These are phyloP conservation scores for Candida ficus DNA, from an alignment of 805 yeast genomes.

Conservation along the genomic window DNA sequence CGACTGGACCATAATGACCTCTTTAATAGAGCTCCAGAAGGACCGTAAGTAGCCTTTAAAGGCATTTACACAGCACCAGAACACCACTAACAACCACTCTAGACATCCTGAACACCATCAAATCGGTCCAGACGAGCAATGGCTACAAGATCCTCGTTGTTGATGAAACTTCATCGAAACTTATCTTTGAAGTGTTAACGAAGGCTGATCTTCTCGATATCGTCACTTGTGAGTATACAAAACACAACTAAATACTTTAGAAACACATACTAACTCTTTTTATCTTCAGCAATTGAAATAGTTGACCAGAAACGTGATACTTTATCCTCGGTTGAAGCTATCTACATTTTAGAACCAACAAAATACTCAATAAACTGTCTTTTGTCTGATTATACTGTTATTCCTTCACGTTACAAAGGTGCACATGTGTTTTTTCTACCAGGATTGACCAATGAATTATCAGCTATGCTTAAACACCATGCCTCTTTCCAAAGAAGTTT, in stretches of 20 bases:
- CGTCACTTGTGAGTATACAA: constrained; percentile 41
- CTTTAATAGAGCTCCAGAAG: constrained; percentile 34
- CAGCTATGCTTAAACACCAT: constrained; percentile 25
- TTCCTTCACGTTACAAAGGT: constrained; percentile 66
- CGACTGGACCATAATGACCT: constrained; percentile 27
- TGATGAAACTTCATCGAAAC: constrained; percentile 48
- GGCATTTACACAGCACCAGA: neutral
- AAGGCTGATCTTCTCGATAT: constrained; percentile 44
- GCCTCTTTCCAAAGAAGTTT: constrained; percentile 25
- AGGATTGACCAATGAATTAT: constrained; percentile 35
- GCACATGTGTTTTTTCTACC: constrained; percentile 76
- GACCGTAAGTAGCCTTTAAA: constrained; percentile 18
- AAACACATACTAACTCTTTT: constrained; percentile 5
- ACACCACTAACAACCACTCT: constrained; percentile 1
- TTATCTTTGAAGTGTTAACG: constrained; percentile 43
- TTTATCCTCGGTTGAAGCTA: constrained; percentile 65
- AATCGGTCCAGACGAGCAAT: constrained; percentile 37
- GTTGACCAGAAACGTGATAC: constrained; percentile 58
- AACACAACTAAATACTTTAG: too few relatives aligned
- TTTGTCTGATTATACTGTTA: constrained; percentile 61
- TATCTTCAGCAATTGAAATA: constrained; percentile 47
- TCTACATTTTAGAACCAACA: constrained; percentile 73
- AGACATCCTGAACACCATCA: constrained; percentile 32
- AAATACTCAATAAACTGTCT: constrained; percentile 70
- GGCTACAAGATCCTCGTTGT: constrained; percentile 48